Percentiles rank a stretch among this genome's conserved stretches.
phyloP scores from a whole-genome alignment of 148 eudicot genomes.

The Salicornia ramosissima region DNA sequence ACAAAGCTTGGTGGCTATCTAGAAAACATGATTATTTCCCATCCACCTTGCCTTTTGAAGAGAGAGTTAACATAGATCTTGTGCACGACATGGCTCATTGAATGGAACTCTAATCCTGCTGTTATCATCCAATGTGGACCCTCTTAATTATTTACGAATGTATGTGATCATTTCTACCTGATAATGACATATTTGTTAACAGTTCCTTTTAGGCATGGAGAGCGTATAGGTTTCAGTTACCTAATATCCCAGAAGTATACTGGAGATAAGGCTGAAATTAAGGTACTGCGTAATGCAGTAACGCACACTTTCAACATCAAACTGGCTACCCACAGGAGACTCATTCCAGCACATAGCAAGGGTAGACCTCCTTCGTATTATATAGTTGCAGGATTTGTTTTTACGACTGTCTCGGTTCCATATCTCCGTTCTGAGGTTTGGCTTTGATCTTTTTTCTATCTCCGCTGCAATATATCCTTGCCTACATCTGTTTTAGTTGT shows the following conservation, averaged over 20 bases:
- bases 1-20: no score
- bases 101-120: neutral
- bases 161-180: neutral
- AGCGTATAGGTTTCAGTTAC: constrained; percentile 93
- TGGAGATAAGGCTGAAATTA: constrained; percentile 68
- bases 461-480: neutral
- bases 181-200: constrained; percentile 6
- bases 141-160: neutral
- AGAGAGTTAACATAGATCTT: neutral
- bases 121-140: neutral
- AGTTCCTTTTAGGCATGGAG: constrained; percentile 97
- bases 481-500: neutral
- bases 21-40: no score
- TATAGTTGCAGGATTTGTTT: constrained; percentile 85
- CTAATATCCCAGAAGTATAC: constrained; percentile 85
- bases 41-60: no score
- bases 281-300: constrained; percentile 64
- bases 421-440: constrained; percentile 91
- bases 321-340: constrained; percentile 56
- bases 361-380: constrained; percentile 89
- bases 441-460: constrained; percentile 1
- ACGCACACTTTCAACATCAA: constrained; percentile 47
- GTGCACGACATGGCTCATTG: neutral
- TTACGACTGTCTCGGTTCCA: constrained; percentile 81
- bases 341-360: constrained; percentile 80